Evolutionary conservation across 495 filamentous ascomycete species (phyloP), one percentile per base, ranked within the genome.

Genomic region (Neurospora discreta): DNA sequence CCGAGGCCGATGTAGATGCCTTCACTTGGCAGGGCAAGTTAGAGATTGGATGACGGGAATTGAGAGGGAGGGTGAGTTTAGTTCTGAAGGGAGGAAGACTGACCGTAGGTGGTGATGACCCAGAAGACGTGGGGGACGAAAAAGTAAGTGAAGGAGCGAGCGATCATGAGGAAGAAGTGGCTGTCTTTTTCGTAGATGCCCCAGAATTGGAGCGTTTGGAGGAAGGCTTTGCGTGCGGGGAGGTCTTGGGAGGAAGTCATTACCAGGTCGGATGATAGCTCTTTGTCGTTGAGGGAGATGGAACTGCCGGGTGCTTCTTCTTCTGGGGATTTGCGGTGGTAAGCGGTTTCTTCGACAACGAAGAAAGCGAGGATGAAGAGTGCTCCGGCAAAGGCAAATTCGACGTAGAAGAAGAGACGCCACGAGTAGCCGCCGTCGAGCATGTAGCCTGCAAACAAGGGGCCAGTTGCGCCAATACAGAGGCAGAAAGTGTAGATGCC

Each of bases 381-480:
- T 0, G 82, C 82, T 15, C 77, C 83, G 10, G 84, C 87, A 71
- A 90, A 90, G 0, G 88, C 88, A 23, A 87, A 85, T 58, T 86
- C 85, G 36, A 90, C 89, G 77, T 89, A 90, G 80, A 90, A 90
- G 81, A 87, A 89, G 1, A 90, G 82, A 18, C 85, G 79, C 89
- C 89, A 90, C 0, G 86, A 86, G 74, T 89, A 86, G 2, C 88
- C 89, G 10, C 85, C 88, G 1, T 84, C 83, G 5, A 90, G 84
- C 85, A 90, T 90, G 78, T 90, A 90, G 0, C 88, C 86, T 4
- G 88, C 87, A 42, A 86, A 89, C 0, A 90, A 78, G 0, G 87
- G 85, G 5, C 88, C 87, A 16, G 87, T 88, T 0, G 86, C 80
- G 13, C 88, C 88, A 38, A 88, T 81, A 74, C 88, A 90, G 41